A percentile compares a stretch with the other conserved stretches of the same genome.
Evolutionary conservation across 345 rosid species (phyloP).

Genomic region (Acer campestre): DNA sequence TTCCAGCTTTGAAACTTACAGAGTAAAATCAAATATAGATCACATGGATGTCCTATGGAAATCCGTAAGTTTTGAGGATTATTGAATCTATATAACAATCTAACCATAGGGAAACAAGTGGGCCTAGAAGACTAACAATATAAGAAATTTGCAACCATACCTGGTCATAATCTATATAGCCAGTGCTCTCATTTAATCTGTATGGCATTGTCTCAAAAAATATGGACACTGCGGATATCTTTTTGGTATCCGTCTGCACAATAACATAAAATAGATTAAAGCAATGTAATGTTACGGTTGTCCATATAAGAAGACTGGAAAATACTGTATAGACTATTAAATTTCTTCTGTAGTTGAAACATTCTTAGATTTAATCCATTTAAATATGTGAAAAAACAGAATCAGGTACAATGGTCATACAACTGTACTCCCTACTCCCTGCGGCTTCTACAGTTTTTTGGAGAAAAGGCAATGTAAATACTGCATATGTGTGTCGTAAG

Average conservation of each 20-base stretch:
- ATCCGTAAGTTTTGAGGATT: background rate
- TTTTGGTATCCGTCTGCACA: conserved; percentile 96
- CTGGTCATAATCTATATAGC: conserved; percentile 97
- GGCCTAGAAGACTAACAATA: background rate
- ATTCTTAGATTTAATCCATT: background rate
- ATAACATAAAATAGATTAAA: conserved; percentile 17
- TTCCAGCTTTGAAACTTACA: background rate
- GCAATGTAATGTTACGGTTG: conserved; percentile 9
- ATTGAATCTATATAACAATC: background rate
- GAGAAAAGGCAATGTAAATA: background rate
- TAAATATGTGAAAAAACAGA: background rate
- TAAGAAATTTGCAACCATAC: conserved; percentile 33
- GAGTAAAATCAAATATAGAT: background rate
- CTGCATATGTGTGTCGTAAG: background rate
- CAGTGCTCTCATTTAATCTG: conserved; percentile 92
- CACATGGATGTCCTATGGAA: background rate
- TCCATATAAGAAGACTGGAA: background rate
- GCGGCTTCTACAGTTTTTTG: background rate
- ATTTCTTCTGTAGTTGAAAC: background rate
- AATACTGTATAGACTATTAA: background rate
- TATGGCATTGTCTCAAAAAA: conserved; percentile 99
- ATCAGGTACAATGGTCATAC: background rate
- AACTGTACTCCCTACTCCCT: background rate
- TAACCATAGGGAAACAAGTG: background rate
- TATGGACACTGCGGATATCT: conserved; percentile 97